Percentiles rank a stretch among this genome's conserved stretches.
phyloP scores from a whole-genome alignment of 257 asterid species.

The Solanum virginianum region DNA sequence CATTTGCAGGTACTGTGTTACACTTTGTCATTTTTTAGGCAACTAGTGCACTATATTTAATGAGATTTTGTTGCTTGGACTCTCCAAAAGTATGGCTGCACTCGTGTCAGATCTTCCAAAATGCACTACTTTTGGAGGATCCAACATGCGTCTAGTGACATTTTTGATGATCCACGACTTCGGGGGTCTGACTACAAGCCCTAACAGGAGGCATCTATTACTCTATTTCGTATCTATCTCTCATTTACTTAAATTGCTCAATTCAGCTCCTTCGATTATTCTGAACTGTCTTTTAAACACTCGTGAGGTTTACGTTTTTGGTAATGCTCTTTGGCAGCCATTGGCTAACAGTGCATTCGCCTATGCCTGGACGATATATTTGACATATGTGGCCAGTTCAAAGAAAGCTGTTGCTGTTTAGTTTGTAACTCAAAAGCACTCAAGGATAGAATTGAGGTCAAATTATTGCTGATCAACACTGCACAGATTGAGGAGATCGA shows the following conservation, averaged over 20 bases:
- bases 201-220: background rate
- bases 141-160: background rate
- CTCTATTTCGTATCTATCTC: background rate
- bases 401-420: slow-evolving; percentile 24
- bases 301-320: background rate
- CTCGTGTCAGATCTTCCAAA: background rate
- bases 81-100: background rate
- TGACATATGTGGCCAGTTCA: slow-evolving; percentile 90
- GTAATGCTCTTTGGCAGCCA: slow-evolving; percentile 41
- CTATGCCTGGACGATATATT: slow-evolving; percentile 75
- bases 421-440: background rate
- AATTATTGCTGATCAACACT: slow-evolving; percentile 13
- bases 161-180: background rate
- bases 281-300: background rate
- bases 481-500: background rate
- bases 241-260: background rate
- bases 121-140: background rate
- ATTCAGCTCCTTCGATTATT: background rate
- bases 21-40: background rate
- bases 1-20: slow-evolving; percentile 53
- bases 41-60: background rate
- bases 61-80: background rate
- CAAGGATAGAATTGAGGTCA: background rate
- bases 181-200: background rate
- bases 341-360: slow-evolving; percentile 70